A percentile compares a stretch with the other conserved stretches of the same genome.
These are phyloP conservation scores for Pleurotus ostreatus DNA, from an alignment of 768 basidiomycete genomes.

Conservation along the genomic window DNA sequence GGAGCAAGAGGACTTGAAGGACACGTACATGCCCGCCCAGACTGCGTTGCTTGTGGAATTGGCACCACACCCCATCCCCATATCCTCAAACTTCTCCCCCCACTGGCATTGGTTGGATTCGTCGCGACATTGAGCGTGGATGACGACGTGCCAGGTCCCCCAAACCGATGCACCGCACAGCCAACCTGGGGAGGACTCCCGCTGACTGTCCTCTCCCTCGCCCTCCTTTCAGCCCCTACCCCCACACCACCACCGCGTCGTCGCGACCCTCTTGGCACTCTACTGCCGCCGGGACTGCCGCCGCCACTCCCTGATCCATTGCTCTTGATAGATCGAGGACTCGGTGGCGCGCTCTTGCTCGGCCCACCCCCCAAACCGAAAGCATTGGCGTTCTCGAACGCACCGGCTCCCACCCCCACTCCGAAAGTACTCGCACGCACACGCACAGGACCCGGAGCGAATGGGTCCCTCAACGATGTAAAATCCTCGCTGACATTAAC, in stretches of 20 bases:
- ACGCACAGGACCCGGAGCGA: not conserved
- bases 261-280: no score
- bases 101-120: not conserved
- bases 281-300: no score
- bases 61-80: constrained; percentile 5
- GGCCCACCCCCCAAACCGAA: not conserved
- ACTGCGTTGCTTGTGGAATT: not conserved
- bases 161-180: not conserved
- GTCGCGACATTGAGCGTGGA: not conserved
- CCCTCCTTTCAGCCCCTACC: not conserved
- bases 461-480: constrained; percentile 6
- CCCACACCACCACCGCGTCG: not conserved
- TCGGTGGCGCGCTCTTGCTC: not conserved
- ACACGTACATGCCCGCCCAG: no score
- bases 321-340: no score
- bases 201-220: no score
- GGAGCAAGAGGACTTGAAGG: not conserved
- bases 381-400: not conserved
- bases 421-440: not conserved
- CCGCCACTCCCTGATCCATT: no score
- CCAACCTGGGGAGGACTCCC: not conserved
- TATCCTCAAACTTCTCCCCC: not conserved
- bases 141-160: not conserved
- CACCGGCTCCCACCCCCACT: not conserved
- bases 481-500: constrained; percentile 1